These are phyloP conservation scores for Ophiosphaerella herpotricha DNA, from an alignment of 2,329 filamentous ascomycete genomes.

Conservation along the genomic window DNA sequence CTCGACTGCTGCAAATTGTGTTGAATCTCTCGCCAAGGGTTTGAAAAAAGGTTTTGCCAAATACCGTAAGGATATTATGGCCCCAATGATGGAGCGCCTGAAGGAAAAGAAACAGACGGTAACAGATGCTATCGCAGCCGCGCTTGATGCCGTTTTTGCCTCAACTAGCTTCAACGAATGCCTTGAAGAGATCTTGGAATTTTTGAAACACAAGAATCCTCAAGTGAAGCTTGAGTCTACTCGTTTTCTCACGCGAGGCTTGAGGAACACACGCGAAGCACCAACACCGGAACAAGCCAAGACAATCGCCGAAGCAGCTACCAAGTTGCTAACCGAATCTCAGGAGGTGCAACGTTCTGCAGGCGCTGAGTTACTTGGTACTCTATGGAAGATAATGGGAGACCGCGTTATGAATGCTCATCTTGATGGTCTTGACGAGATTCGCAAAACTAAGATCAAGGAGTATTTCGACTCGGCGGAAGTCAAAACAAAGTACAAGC, in stretches of 20 bases:
- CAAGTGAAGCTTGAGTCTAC: constrained; percentile 96
- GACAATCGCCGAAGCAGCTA: constrained; percentile 82
- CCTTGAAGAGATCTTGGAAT: constrained; percentile 86
- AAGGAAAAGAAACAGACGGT: constrained; percentile 97
- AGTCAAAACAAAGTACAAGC: constrained; percentile 89
- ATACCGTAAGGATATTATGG: constrained; percentile 79
- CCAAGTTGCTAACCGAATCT: constrained; percentile 88
- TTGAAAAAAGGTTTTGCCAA: constrained; percentile 77
- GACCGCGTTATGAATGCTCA: constrained; percentile 94
- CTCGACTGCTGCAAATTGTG: constrained; percentile 88
- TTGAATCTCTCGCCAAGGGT: constrained; percentile 86
- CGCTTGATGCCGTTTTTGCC: constrained; percentile 73
- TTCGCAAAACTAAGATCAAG: constrained; percentile 93
- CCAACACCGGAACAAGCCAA: constrained; percentile 84
- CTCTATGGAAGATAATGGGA: constrained; percentile 97
- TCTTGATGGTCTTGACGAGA: constrained; percentile 90
- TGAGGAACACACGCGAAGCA: constrained; percentile 81
- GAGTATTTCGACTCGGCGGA: constrained; percentile 84
- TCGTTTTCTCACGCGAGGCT: constrained; percentile 86
- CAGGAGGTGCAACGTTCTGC: constrained; percentile 84
- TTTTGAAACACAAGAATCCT: constrained; percentile 91
- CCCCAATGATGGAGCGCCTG: constrained; percentile 89
- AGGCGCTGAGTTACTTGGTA: constrained; percentile 89
- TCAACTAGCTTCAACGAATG: constrained; percentile 79
- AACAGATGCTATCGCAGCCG: constrained; percentile 82